phyloP scores from a whole-genome alignment of 1,284 basidiomycete species.

The Peniophora sp. region DNA sequence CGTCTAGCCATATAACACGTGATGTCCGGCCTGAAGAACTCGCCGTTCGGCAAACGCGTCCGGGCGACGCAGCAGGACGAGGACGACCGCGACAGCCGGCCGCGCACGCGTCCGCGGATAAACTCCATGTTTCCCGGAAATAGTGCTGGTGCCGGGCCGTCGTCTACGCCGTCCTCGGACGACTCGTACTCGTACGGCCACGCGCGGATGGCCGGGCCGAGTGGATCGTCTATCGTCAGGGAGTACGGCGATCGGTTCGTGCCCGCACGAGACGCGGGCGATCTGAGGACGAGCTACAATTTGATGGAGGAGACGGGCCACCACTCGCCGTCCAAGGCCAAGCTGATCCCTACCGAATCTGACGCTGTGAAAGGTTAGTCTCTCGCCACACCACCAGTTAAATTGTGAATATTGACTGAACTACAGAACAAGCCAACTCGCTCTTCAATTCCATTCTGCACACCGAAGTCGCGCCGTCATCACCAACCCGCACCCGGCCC shows the following conservation, averaged over 20 bases:
- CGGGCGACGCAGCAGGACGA: constrained; percentile 54
- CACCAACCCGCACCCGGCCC: constrained; percentile 38
- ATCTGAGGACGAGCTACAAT: constrained; percentile 71
- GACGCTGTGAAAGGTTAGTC: constrained; percentile 66
- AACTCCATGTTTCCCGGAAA: constrained; percentile 45
- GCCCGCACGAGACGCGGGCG: constrained; percentile 60
- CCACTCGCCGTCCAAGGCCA: constrained; percentile 59
- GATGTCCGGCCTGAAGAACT: constrained; percentile 69
- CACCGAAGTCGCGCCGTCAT: constrained; percentile 66
- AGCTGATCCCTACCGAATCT: constrained; percentile 69
- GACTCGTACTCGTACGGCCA: constrained; percentile 46
- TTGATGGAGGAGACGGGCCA: constrained; percentile 63
- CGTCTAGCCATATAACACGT: too few species aligned
- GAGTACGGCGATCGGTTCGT: constrained; percentile 77
- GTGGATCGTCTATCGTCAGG: constrained; percentile 20
- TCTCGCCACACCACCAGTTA: background rate
- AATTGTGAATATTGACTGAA: background rate
- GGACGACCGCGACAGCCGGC: constrained; percentile 40
- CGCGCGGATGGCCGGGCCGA: constrained; percentile 8
- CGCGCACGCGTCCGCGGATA: constrained; percentile 43
- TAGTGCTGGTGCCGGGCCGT: too few species aligned
- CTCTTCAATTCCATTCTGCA: constrained; percentile 70
- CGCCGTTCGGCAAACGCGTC: constrained; percentile 71
- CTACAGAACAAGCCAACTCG: constrained; percentile 68
- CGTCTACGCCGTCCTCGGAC: constrained; percentile 45